Evolutionary conservation across 257 asterid species (phyloP), one percentile per base, ranked within the genome.

Genomic region (Forsythia suspensa): DNA sequence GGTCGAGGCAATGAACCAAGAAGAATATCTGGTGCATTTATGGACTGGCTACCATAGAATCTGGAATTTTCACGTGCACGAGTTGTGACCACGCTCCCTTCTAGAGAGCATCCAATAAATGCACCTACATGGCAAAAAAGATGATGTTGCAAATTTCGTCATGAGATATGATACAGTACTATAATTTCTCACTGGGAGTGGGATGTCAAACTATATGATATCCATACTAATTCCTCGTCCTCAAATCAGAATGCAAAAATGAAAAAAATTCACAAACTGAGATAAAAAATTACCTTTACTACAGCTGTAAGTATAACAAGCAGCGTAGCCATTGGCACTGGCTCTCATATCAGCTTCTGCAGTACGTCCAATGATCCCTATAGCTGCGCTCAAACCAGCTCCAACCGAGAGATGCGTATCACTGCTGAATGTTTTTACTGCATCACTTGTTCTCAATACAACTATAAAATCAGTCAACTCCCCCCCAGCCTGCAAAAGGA

Each of bases 341-440:
- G 97, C 97, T 80, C 97, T 86, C 82, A 96, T 42, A 80, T 88
- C 97, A 51, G 99, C 99, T 88, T 90, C 98, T 46, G 99, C 99
- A 46, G 96, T 91, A 66, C 99, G 98, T 34, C 99, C 99, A 48
- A 90, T 42, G 76, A 86, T 84, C 72, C 99, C 99, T 43, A 84
- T 75, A 55, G 99, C 99, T 40, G 95, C 98, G 77, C 98, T 88
- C 77, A 91, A 42, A 79, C 98, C 97, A 52, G 99, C 99, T 87
- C 99, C 99, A 75, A 96, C 37, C 12, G 98, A 92, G 75, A 92
- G 79, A 83, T 96, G 97, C 2, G 93, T 81, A 84, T 91, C 92
- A 81, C 91, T 78, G 80, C 93, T 81, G 85, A 94, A 96, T 46
- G 92, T 92, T 83, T 85, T 89, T 76, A 96, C 92, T 36, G 98